Conservation (phyloP, 306 rosid genomes). For the Sindora glabra region DNA sequence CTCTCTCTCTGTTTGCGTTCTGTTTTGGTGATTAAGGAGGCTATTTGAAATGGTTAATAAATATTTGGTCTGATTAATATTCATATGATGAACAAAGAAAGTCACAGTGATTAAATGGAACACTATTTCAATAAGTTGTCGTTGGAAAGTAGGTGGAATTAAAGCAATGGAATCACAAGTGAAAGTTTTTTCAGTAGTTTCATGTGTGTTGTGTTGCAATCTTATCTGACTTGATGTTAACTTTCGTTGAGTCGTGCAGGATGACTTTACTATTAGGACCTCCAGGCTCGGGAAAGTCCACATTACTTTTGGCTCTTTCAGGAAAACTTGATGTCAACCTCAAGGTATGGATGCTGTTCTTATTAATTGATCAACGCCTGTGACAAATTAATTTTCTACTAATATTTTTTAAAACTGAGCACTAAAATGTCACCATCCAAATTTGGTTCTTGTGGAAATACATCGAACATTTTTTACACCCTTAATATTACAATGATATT, state of each 20-base stretch:
- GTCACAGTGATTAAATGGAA: background rate
- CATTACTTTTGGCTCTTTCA: conserved; percentile 71
- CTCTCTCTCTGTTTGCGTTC: background rate
- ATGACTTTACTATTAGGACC: conserved; percentile 70
- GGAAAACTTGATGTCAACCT: conserved; percentile 66
- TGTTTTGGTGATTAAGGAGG: no score
- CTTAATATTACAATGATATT: no score
- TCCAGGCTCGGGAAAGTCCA: conserved; percentile 77
- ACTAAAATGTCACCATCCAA: no score
- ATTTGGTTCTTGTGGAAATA: no score
- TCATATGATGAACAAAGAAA: background rate
- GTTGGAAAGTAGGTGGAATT: background rate
- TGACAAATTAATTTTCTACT: no score
- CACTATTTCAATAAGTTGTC: background rate
- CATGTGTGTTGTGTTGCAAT: conserved; percentile 16
- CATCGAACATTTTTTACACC: no score
- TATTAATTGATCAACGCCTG: no score
- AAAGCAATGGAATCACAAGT: background rate
- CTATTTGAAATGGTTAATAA: background rate
- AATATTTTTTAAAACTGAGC: no score
- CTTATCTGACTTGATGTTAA: background rate
- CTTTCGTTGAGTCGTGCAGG: conserved; percentile 1
- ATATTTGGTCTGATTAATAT: background rate
- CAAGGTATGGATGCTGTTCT: no score
- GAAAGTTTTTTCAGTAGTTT: conserved; percentile 23